Conservation (phyloP, 306 rosid genomes). For the Canavalia gladiata region DNA sequence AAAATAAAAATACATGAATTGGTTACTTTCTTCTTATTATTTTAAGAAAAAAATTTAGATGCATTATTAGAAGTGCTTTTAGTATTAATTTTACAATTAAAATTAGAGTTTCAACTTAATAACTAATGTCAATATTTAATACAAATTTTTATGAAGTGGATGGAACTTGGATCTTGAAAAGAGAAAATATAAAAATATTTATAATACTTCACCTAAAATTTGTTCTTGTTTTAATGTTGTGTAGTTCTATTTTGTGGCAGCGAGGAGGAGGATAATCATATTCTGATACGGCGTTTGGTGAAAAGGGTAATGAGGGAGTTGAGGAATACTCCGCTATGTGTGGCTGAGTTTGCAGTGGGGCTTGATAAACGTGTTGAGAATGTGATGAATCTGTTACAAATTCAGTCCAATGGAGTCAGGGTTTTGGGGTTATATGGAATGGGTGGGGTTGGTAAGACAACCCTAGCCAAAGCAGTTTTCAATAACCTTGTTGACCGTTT, state of each 20-base stretch:
- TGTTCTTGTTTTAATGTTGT: too few species aligned
- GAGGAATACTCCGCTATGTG: constrained; percentile 55
- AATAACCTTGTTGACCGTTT: constrained; percentile 58
- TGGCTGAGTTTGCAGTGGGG: constrained; percentile 63
- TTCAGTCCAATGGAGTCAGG: constrained; percentile 51
- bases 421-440: constrained; percentile 68
- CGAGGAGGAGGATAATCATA: background rate
- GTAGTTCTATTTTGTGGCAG: constrained; percentile 31
- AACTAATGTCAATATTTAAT: too few species aligned
- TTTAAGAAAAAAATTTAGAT: too few species aligned
- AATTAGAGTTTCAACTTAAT: too few species aligned
- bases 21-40: too few species aligned
- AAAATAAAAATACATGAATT: too few species aligned
- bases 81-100: too few species aligned
- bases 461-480: constrained; percentile 69
- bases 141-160: too few species aligned
- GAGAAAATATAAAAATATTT: too few species aligned
- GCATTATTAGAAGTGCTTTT: too few species aligned
- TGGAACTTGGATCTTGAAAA: too few species aligned
- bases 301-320: constrained; percentile 55
- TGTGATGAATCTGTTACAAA: constrained; percentile 43
- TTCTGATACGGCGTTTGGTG: constrained; percentile 47
- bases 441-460: constrained; percentile 83
- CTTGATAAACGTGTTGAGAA: constrained; percentile 54
- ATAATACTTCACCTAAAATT: too few species aligned